Base-by-base conservation (phyloP, 495 filamentous ascomycete genomes). In the Penicillium antarcticum region DNA sequence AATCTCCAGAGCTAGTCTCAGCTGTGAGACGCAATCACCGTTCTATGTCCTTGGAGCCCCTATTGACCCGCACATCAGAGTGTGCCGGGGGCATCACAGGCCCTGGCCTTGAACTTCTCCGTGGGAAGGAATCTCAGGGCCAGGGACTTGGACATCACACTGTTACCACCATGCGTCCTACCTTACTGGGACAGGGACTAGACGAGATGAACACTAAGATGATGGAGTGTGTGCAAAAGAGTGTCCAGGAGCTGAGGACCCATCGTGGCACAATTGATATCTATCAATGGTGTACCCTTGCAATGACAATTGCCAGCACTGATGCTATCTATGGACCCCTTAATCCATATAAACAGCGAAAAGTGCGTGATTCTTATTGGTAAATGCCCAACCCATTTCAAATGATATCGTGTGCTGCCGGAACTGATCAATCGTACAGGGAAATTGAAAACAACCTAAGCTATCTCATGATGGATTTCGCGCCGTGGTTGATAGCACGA, bases 241-340 rank as follows among this genome's bases (percentile, higher is more conserved):
- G 54, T 14, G 42, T 71, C 3, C 57, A 66, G 18, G 49, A 59
- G 23, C 23, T 72, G 23, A 29, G 26, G 7, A 40, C 21, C 4
- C 16, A 49, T 0, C 18, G 17, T 0, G 13, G 33, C 4, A 31
- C 39, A 6, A 10, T 70, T 9, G 65, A 70, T 45, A 41, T 72
- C 4, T 65, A 60, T 47, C 48, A 33, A 14, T 83, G 77, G 76
- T 59, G 74, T 37, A 61, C 55, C 3, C 61, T 71, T 38, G 60
- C 66, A n/a, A 69, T 79, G 9, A 79, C 73, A 1, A 53, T 61
- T 21, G 77, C 79, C 3, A 79, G 73, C n/a, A 80, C 76, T 0
- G 59, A 72, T 13, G 57, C 75, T 5, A 65, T 71, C 0, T 83
- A 81, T 53, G 79, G 80, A 0, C 71, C 70, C 1, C 35, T 66